Base-by-base conservation (phyloP, 306 rosid genomes). In the Mimosa pudica region DNA sequence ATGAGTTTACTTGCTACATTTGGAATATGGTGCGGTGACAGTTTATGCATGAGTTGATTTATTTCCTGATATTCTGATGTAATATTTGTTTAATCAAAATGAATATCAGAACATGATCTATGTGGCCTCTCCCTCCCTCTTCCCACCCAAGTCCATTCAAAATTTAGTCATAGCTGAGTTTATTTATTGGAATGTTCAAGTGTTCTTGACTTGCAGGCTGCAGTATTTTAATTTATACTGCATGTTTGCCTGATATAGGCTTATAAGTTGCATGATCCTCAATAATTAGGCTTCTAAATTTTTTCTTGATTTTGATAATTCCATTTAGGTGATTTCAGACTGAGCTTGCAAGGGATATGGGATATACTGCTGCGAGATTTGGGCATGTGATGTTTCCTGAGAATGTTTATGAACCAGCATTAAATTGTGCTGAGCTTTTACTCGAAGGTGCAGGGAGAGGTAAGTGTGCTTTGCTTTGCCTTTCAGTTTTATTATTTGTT, bases 301-400 rank as follows among this genome's bases (percentile, higher is more conserved):
- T 89, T 83, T 86, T 71, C 83, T 83, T 83, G 83, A 84, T 90
- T 77, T 84, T 83, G 78, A 65, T 80, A 60, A 64, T 83, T 84
- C 80, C 81, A 70, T 79, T 83, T 90, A 91, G 96, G 92, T 91
- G 94, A 85, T 89, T 92, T 91, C 98, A 95, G 98, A 83, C 90
- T 84, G 98, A 91, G 89, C 98, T 95, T 78, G 98, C 98, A 32
- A 88, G 97, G 86, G 98, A 91, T 75, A 83, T 95, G 89, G 97
- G 97, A 77, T 95, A 92, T 77, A 80, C 98, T 80, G 90, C 96
- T 83, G 97, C 92, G 73, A 90, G 98, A 90, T 95, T 74, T 90
- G 98, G 98, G 79, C 98, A 95, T 83, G 98, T 95, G 41, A 95
- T 95, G 98, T 95, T 95, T 88, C 98, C 98, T 46, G 98, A 95